phyloP scores from a whole-genome alignment of 2,329 filamentous ascomycete species.

The Xylaria sp. region DNA sequence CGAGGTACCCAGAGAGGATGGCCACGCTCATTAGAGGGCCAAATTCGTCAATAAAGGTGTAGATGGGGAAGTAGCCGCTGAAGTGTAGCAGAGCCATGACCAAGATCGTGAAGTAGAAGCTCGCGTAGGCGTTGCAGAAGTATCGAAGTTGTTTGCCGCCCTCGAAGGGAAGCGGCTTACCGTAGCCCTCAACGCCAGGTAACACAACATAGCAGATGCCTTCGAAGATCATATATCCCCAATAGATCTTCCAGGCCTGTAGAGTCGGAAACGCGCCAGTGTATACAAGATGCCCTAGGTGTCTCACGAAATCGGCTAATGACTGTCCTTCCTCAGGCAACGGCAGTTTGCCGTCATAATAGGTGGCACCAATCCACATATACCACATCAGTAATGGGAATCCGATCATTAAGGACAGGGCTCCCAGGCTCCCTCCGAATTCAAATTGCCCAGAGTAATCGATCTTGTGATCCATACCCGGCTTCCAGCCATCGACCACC shows the following conservation, averaged over 20 bases:
- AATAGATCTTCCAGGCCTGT: slow-evolving; percentile 93
- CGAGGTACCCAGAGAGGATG: slow-evolving; percentile 88
- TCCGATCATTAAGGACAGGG: slow-evolving; percentile 85
- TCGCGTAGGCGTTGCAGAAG: slow-evolving; percentile 91
- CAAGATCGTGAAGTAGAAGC: slow-evolving; percentile 86
- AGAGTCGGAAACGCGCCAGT: slow-evolving; percentile 84
- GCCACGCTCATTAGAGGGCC: slow-evolving; percentile 92
- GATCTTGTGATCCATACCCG: slow-evolving; percentile 69
- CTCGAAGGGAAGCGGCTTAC: slow-evolving; percentile 85
- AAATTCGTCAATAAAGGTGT: slow-evolving; percentile 94
- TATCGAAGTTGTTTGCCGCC: slow-evolving; percentile 89
- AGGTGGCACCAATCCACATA: slow-evolving; percentile 97
- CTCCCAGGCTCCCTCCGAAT: slow-evolving; percentile 88
- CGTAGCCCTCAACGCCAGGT: slow-evolving; percentile 87
- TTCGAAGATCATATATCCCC: slow-evolving; percentile 90
- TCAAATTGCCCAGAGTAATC: slow-evolving; percentile 76
- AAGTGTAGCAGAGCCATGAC: slow-evolving; percentile 79
- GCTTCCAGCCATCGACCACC: slow-evolving; percentile 67
- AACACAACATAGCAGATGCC: slow-evolving; percentile 83
- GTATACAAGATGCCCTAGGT: slow-evolving; percentile 79
- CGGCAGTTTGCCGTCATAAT: slow-evolving; percentile 88
- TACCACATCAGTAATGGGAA: slow-evolving; percentile 99
- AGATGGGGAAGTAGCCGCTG: slow-evolving; percentile 85
- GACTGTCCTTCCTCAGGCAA: slow-evolving; percentile 72
- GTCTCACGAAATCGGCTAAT: slow-evolving; percentile 74